A percentile compares a stretch with the other conserved stretches of the same genome.
Evolutionary conservation across 1,284 basidiomycete species (phyloP).

Genomic region (Macrocystidia cucumis): DNA sequence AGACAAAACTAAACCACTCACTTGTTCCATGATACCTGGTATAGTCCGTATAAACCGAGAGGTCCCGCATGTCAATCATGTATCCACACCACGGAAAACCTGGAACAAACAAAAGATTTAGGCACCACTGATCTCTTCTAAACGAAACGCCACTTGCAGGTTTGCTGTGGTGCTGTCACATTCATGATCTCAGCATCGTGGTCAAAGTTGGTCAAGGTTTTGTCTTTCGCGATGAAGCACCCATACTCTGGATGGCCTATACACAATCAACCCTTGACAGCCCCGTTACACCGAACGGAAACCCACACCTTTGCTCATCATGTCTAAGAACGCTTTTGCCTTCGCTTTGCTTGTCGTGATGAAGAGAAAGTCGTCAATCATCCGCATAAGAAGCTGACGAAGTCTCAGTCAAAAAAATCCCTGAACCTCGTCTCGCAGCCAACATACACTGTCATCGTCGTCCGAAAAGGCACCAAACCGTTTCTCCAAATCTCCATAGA

Average conservation of each 20-base stretch:
- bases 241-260: slow-evolving; percentile 89
- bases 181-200: slow-evolving; percentile 48
- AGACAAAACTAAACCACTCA: slow-evolving; percentile 22
- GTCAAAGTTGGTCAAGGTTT: slow-evolving; percentile 87
- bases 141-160: slow-evolving; percentile 24
- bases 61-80: slow-evolving; percentile 63
- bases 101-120: slow-evolving; percentile 18
- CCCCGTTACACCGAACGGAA: background rate
- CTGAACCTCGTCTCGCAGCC: background rate
- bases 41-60: slow-evolving; percentile 76
- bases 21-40: slow-evolving; percentile 53
- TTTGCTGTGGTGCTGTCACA: slow-evolving; percentile 38
- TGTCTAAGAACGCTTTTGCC: slow-evolving; percentile 67
- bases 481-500: slow-evolving; percentile 88
- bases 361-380: slow-evolving; percentile 93
- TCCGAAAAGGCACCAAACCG: slow-evolving; percentile 51
- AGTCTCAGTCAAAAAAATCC: slow-evolving; percentile 1
- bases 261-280: background rate
- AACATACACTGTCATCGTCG: slow-evolving; percentile 54
- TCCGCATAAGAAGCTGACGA: slow-evolving; percentile 47
- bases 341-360: slow-evolving; percentile 64
- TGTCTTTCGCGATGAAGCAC: slow-evolving; percentile 82
- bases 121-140: background rate
- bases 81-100: slow-evolving; percentile 92
- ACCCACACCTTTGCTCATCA: slow-evolving; percentile 67